Conservation (phyloP, 768 basidiomycete genomes). For the Lactarius tabidus region DNA sequence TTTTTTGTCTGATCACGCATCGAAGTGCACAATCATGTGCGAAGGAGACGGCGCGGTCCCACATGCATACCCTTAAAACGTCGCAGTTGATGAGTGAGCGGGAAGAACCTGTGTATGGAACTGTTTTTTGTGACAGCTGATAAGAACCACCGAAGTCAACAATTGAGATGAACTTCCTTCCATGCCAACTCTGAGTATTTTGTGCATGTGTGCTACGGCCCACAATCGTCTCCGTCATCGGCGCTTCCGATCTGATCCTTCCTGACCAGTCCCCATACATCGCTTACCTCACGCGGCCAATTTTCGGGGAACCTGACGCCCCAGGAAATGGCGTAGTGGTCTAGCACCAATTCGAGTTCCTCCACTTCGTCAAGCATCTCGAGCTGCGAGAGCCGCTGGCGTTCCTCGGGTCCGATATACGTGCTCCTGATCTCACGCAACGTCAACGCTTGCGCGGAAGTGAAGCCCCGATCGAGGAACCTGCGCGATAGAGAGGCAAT, state of each 20-base stretch:
- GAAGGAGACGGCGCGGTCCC: background rate
- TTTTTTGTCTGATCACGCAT: background rate
- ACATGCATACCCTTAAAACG: background rate
- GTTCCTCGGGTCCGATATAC: constrained; percentile 47
- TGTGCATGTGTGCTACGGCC: background rate
- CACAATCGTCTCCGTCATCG: constrained; percentile 1
- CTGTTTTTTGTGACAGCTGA: background rate
- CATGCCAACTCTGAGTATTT: background rate
- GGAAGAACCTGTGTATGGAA: background rate
- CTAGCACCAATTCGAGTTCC: constrained; percentile 85
- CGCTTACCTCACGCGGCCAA: background rate
- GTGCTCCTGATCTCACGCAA: constrained; percentile 63
- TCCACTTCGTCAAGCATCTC: constrained; percentile 94
- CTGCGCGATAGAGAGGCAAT: constrained; percentile 53
- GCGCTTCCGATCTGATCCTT: background rate
- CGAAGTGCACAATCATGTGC: background rate
- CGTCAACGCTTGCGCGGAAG: constrained; percentile 51
- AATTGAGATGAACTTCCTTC: background rate
- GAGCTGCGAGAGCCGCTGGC: constrained; percentile 64
- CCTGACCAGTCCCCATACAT: constrained; percentile 11
- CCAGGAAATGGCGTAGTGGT: constrained; percentile 91
- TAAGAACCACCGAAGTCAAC: background rate
- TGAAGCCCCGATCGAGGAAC: constrained; percentile 57
- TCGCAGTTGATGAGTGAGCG: background rate
- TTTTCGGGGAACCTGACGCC: constrained; percentile 32